Base-by-base conservation (phyloP, 495 filamentous ascomycete genomes). In the Lasiosphaeriaceae sp. region DNA sequence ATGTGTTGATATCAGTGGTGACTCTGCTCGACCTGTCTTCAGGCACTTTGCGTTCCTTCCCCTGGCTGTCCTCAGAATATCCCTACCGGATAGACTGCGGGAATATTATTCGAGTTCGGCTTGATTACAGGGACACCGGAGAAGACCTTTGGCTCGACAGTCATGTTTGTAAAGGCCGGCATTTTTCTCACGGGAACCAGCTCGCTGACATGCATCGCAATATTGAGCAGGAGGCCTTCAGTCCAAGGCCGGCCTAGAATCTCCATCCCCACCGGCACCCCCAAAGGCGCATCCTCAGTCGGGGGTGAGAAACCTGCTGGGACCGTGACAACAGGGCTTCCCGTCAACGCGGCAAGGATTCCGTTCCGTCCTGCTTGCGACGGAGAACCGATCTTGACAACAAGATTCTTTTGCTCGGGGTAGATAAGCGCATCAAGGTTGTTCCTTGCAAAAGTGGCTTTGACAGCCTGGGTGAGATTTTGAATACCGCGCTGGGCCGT, bases 181-280 rank as follows among this genome's bases (percentile, higher is more conserved):
- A 71, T 66, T 62, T 62, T 73, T 57, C 83, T 76, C 37, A 75
- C 65, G 12, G 72, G 66, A 14, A 71, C 67, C n/a, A 84, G 58
- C 39, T 80, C 80, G 21, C 58, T 58, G 34, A 75, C 61, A 41
- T 67, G 65, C 14, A 51, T 60, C 16, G 70, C 71, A 19, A 85
- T 73, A 34, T 77, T 72, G 17, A 88, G 65, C 56, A 88, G 51
- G 44, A 68, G 69, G 11, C 71, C 72, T 58, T 89, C 86, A 9
- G 49, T 66, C 71, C 78, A 83, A 2, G 72, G 72, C 57, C 65
- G 60, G 0, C 86, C 83, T 57, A 88, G 66, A 51, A 88, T 78
- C 71, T 88, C 85, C 72, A 87, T 76, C 2, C 85, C 85, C 45
- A 88, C 74, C 1, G 86, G 85, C 2, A 87, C 71, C 14, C 86